phyloP scores from a whole-genome alignment of 495 filamentous ascomycete genomes.

The Aspergillus nanangensis region DNA sequence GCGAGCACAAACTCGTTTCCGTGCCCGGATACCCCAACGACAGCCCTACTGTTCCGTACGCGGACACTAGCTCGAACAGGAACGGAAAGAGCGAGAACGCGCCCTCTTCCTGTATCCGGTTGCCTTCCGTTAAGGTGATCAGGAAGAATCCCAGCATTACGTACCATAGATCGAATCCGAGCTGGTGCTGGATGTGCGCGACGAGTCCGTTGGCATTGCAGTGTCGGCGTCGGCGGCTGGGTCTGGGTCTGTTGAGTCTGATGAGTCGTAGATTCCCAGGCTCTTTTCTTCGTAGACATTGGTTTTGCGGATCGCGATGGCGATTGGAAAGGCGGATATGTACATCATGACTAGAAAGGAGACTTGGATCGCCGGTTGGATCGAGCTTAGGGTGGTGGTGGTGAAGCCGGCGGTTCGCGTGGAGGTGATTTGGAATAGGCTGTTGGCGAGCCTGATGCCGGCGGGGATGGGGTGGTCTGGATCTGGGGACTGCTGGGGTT shows the following conservation, averaged over 20 bases:
- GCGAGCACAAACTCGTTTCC: slow-evolving; percentile 66
- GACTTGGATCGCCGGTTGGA: slow-evolving; percentile 60
- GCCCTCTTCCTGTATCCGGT: slow-evolving; percentile 46
- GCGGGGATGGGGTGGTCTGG: too few relatives aligned
- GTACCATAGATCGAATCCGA: slow-evolving; percentile 63
- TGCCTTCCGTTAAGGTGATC: slow-evolving; percentile 52
- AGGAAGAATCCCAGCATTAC: slow-evolving; percentile 59
- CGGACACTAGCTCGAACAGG: slow-evolving; percentile 81
- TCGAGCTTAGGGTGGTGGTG: slow-evolving; percentile 50
- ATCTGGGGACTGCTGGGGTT: too few relatives aligned
- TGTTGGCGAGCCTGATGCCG: too few relatives aligned
- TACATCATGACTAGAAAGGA: slow-evolving; percentile 65
- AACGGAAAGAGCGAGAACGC: slow-evolving; percentile 55
- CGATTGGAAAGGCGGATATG: slow-evolving; percentile 72
- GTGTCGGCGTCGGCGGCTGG: too few relatives aligned
- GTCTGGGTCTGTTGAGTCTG: neutral
- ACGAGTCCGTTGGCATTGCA: slow-evolving; percentile 47
- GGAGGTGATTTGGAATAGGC: slow-evolving; percentile 53
- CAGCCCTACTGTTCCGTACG: slow-evolving; percentile 73
- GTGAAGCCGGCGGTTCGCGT: slow-evolving; percentile 56
- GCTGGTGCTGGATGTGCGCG: slow-evolving; percentile 55
- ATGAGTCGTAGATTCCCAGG: slow-evolving; percentile 56
- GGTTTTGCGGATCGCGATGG: slow-evolving; percentile 64
- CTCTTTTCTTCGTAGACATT: slow-evolving; percentile 66
- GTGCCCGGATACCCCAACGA: slow-evolving; percentile 69